Percentiles rank a stretch among this genome's conserved stretches.
These are phyloP conservation scores for Uronychia binucleata DNA, from an alignment of 73 alveolate species.

Conservation along the genomic window DNA sequence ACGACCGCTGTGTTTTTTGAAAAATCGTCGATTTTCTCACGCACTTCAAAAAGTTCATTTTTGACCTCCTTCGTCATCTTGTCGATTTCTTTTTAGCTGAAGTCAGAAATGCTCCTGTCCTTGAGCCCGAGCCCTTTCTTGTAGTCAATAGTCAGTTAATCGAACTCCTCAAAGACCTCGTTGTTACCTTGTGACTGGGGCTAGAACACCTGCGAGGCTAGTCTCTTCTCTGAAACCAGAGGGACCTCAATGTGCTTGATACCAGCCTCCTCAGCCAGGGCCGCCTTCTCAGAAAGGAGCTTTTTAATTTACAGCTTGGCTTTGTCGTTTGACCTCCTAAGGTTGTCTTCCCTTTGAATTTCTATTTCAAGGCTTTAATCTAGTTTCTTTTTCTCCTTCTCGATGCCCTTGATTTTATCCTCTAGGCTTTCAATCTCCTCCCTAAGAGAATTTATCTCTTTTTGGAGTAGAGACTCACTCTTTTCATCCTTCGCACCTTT, in stretches of 20 bases:
- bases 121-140: constrained; percentile 56
- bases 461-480: background rate
- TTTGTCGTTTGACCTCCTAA: background rate
- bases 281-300: background rate
- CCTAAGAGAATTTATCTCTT: background rate
- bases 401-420: background rate
- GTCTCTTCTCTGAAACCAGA: background rate
- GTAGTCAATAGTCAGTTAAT: constrained; percentile 46
- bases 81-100: constrained; percentile 63
- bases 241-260: background rate
- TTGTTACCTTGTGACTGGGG: constrained; percentile 58
- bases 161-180: constrained; percentile 54
- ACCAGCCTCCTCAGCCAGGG: background rate
- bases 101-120: background rate
- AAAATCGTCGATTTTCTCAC: constrained; percentile 71
- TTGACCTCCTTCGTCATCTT: constrained; percentile 51
- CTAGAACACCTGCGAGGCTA: background rate
- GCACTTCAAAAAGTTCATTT: constrained; percentile 27
- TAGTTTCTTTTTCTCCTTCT: background rate
- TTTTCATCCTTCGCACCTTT: background rate
- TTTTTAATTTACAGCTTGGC: background rate
- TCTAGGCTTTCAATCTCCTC: background rate
- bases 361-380: background rate
- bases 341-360: background rate
- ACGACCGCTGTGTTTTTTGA: constrained; percentile 68